Conservation (phyloP, 179 eudicot species). For the Beta lomatogona region DNA sequence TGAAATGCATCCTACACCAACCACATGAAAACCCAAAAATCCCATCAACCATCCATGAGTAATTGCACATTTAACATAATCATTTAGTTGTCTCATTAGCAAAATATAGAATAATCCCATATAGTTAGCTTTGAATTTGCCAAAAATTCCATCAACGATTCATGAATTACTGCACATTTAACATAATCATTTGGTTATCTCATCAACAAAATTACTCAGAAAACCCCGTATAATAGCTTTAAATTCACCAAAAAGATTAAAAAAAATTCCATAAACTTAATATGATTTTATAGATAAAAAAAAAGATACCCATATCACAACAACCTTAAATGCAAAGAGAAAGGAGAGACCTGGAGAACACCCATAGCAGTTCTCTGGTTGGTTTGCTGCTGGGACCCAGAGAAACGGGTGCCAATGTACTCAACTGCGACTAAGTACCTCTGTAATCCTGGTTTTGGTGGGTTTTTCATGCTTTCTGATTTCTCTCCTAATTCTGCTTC, state of each 20-base stretch:
- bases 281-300: no score
- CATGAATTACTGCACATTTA: background rate
- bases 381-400: conserved; percentile 81
- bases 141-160: background rate
- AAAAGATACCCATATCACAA: no score
- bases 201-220: background rate
- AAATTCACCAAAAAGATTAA: background rate
- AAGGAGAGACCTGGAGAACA: conserved; percentile 68
- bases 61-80: background rate
- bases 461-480: conserved; percentile 31
- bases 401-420: conserved; percentile 87
- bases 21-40: background rate
- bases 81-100: background rate
- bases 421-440: conserved; percentile 85
- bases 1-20: conserved; percentile 77
- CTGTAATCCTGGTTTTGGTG: conserved; percentile 47
- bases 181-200: no score
- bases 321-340: no score
- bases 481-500: conserved; percentile 20
- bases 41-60: background rate
- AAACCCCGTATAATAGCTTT: background rate
- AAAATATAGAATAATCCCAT: background rate
- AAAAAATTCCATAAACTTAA: background rate
- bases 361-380: conserved; percentile 74
- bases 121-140: background rate